Conservation (phyloP, 140 eudicot genomes). For the Cichorium intybus region DNA sequence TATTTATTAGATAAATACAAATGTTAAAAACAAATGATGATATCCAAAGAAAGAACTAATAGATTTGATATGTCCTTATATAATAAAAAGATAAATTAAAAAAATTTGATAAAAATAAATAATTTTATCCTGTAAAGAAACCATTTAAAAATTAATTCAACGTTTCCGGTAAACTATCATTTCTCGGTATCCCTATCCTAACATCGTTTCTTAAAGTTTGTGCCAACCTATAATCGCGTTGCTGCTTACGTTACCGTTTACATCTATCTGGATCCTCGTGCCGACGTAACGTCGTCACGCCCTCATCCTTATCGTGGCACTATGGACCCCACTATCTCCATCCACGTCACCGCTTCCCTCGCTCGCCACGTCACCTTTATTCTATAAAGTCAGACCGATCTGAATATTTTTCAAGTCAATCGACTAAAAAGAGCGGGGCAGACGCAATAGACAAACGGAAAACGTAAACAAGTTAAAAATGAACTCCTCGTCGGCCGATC, state of each 20-base stretch:
- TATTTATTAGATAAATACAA: no score
- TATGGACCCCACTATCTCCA: constrained; percentile 1
- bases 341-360: constrained; percentile 11
- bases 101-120: no score
- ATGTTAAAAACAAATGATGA: no score
- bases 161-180: no score
- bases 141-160: no score
- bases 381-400: constrained; percentile 4
- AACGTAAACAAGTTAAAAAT: constrained; percentile 26
- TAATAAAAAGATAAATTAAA: no score
- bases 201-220: background rate
- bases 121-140: no score
- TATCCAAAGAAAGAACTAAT: no score
- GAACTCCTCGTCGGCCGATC: constrained; percentile 43
- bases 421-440: constrained; percentile 5
- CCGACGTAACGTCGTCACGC: background rate
- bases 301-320: background rate
- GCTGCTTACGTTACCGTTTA: background rate
- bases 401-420: background rate
- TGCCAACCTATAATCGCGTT: background rate
- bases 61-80: no score
- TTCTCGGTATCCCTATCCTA: background rate
- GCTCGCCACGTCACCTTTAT: constrained; percentile 16
- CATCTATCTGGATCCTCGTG: constrained; percentile 6
- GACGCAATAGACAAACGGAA: background rate